Conservation (phyloP, 352 stramenopile species). For the Globisporangium spiculum region DNA sequence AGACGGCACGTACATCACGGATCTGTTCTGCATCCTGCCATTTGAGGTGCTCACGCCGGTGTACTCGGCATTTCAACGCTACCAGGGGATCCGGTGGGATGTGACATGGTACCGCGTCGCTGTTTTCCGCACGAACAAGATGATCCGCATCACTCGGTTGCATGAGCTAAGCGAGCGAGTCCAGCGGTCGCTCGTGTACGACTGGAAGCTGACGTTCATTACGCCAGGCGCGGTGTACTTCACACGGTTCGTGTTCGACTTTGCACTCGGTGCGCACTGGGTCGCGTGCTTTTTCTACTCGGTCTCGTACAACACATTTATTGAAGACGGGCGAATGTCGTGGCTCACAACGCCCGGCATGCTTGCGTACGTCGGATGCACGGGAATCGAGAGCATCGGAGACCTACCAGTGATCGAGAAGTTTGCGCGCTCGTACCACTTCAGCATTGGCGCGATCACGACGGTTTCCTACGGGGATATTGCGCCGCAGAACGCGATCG, state of each 20-base stretch:
- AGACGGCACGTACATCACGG: constrained; percentile 30
- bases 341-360: constrained; percentile 26
- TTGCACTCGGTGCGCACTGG: constrained; percentile 27
- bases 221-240: constrained; percentile 18
- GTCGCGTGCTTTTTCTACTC: constrained; percentile 27
- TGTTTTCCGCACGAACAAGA: constrained; percentile 22
- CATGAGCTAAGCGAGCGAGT: constrained; percentile 19
- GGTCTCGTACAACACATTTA: constrained; percentile 19
- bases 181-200: constrained; percentile 22
- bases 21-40: constrained; percentile 29
- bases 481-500: constrained; percentile 30
- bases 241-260: constrained; percentile 21
- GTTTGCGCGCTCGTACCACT: constrained; percentile 35
- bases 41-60: constrained; percentile 24
- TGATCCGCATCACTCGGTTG: constrained; percentile 20
- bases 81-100: constrained; percentile 1
- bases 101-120: constrained; percentile 20
- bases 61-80: constrained; percentile 1
- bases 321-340: constrained; percentile 14
- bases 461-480: constrained; percentile 46
- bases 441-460: constrained; percentile 38
- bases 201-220: constrained; percentile 14
- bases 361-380: constrained; percentile 25
- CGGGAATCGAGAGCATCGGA: constrained; percentile 18
- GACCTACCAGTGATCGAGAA: constrained; percentile 22